Evolutionary conservation across 2,329 filamentous ascomycete species (phyloP).

Genomic region (Penicillium oxalicum): DNA sequence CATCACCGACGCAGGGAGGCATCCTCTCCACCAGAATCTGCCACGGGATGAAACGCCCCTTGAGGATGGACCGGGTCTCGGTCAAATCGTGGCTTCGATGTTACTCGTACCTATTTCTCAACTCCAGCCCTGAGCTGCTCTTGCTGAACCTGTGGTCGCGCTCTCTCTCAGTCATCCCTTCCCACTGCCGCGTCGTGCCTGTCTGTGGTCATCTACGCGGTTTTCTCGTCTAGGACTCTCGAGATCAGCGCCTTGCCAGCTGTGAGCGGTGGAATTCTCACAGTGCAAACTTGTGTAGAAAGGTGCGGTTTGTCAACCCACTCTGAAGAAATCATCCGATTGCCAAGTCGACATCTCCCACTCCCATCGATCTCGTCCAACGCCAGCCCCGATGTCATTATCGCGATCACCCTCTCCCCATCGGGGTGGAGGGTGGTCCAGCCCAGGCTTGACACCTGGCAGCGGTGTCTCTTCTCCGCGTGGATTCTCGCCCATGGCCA

Average conservation of each 20-base stretch:
- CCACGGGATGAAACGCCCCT: neutral
- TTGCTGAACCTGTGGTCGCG: too few species aligned
- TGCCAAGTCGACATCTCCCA: neutral
- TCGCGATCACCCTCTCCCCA: constrained; percentile 83
- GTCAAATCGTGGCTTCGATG: too few species aligned
- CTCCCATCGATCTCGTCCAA: constrained; percentile 33
- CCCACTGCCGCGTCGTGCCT: too few species aligned
- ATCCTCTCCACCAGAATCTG: neutral
- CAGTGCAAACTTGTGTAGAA: too few species aligned
- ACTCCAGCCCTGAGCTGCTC: too few species aligned
- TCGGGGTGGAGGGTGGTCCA: constrained; percentile 81
- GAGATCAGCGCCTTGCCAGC: too few species aligned
- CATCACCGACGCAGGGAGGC: neutral
- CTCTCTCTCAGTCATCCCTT: too few species aligned
- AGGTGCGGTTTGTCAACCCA: neutral
- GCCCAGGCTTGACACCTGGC: constrained; percentile 67
- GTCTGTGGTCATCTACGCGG: too few species aligned
- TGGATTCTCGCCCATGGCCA: constrained; percentile 30
- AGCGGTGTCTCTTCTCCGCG: constrained; percentile 65
- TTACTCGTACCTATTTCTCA: too few species aligned
- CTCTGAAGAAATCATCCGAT: neutral
- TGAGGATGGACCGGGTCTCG: neutral
- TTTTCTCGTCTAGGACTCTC: too few species aligned
- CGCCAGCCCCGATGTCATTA: constrained; percentile 65
- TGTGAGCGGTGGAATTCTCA: too few species aligned